Base-by-base conservation (phyloP, 139 green algal genomes). In the Chlorella sorokiniana region DNA sequence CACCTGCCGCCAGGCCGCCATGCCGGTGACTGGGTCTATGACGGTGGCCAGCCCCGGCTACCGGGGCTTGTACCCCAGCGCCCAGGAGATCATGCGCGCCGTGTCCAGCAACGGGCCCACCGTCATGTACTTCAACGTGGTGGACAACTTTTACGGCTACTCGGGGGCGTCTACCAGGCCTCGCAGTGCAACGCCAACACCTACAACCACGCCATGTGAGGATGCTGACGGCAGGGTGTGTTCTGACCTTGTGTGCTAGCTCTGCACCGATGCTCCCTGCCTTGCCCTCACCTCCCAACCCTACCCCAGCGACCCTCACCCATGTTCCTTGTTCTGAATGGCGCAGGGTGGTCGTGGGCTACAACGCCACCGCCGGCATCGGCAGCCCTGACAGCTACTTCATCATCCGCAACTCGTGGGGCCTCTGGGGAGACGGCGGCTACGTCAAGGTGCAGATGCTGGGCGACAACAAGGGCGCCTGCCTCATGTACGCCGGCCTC, bases 371-470 rank as follows among this genome's bases (percentile, higher is more conserved):
- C 3, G 64, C 64, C 10, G 64, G 64, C 64, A 45, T 70, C 33
- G 64, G 64, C 64, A 45, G 33, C 35, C 64, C 64, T 3, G 27
- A 70, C 35, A 45, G 33, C 6, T 70, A 70, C 64, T 70, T 16
- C 9, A 70, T 70, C 6, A 44, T 70, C 33, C 64, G 64, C 64
- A 70, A 70, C 64, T n/a, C 7, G 4, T 70, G 64, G 64, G 64
- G 64, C 64, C 48, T 59, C 14, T 59, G 48, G 48, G 48, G 48
- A 11, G 48, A 68, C 61, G 20, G 10, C 2, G 16, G 64, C 33
- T 70, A 70, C 64, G 10, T 70, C 64, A 70, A 70, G 64, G 64
- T 70, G 64, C 64, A 70, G 64, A 70, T 70, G 64, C 44, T 22
- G 14, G 35, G 14, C 16, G 64, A 70, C 64, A 27, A 70, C 8